Evolutionary conservation across 73 alveolate species (phyloP), one percentile per base, ranked within the genome.

Genomic region (Uronychia setigera): DNA sequence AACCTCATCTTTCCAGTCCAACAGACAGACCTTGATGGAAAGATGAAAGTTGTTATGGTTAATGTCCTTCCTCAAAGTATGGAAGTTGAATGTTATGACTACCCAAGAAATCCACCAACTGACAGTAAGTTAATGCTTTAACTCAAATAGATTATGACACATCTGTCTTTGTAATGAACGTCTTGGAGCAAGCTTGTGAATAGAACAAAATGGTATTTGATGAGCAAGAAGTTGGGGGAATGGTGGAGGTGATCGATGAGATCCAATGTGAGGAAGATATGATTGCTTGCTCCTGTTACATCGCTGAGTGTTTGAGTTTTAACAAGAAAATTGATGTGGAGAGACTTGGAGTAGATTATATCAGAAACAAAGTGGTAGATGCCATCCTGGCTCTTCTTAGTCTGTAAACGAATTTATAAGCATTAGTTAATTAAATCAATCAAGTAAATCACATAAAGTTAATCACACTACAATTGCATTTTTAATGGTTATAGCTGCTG

Each of bases 201-300:
- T 26, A 60, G 46, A 32, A 31, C 19, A 1, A 26, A 31, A 31
- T 60, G 31, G 78, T n/a, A 19, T 83, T 75, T 33, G 90, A 83
- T 33, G 90, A 83, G 33, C 79, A 60, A 28, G 90, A 83, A 35
- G 90, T 83, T 0, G 90, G 34, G 31, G 90, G 90, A 9, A 83
- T 60, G 58, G 78, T 83, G 1, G 84, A 74, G 35, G 84, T 74
- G 30, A 76, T 83, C 29, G 84, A 60, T 19, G 90, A 46, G 19
- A 19, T 84, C 9, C 82, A 85, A 33, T 19, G 81, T 32, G 92
- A 85, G 30, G 92, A 85, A 46, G 87, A 85, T 31, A 85, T 85
- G 92, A 29, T 85, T 26, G 60, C 81, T 0, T 76, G 29, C 34
- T 76, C 86, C 19, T 85, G 87, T 76, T 85, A 77, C 31, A 85